A percentile compares a stretch with the other conserved stretches of the same genome.
Evolutionary conservation across 164 flowering plant species (phyloP).

Genomic region (Platanus orientalis): DNA sequence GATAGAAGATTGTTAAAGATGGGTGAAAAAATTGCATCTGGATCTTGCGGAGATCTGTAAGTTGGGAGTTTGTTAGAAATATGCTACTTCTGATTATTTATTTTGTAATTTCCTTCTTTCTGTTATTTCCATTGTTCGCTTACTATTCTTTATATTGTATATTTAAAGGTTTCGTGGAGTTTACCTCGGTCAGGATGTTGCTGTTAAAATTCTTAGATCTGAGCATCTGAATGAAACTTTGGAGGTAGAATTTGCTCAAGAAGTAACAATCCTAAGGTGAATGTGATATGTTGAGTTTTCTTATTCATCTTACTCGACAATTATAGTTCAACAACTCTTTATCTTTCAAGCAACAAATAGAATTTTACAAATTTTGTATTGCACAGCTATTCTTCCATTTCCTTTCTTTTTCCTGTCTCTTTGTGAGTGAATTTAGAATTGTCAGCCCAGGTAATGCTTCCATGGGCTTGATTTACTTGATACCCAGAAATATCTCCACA

Average conservation of each 20-base stretch:
- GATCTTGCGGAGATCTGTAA: constrained; percentile 95
- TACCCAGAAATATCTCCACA: too few species aligned
- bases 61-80: constrained; percentile 17
- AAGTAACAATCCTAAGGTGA: constrained; percentile 81
- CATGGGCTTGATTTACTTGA: too few species aligned
- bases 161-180: constrained; percentile 62
- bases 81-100: constrained; percentile 6
- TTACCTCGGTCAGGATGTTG: constrained; percentile 83
- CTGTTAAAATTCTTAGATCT: constrained; percentile 71
- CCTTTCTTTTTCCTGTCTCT: too few species aligned
- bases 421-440: too few species aligned
- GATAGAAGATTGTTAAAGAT: constrained; percentile 63
- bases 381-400: too few species aligned
- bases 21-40: constrained; percentile 81
- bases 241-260: constrained; percentile 83
- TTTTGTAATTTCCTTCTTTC: constrained; percentile 9
- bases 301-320: too few species aligned
- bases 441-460: too few species aligned
- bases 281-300: not conserved
- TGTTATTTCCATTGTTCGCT: too few species aligned
- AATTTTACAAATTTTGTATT: too few species aligned
- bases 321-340: too few species aligned
- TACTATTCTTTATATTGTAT: not conserved
- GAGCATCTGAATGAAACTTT: constrained; percentile 65
- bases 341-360: too few species aligned